Evolutionary conservation across 192 early-diverging fungal species (phyloP), one percentile per base, ranked within the genome.

Genomic region (Backusella westeae): DNA sequence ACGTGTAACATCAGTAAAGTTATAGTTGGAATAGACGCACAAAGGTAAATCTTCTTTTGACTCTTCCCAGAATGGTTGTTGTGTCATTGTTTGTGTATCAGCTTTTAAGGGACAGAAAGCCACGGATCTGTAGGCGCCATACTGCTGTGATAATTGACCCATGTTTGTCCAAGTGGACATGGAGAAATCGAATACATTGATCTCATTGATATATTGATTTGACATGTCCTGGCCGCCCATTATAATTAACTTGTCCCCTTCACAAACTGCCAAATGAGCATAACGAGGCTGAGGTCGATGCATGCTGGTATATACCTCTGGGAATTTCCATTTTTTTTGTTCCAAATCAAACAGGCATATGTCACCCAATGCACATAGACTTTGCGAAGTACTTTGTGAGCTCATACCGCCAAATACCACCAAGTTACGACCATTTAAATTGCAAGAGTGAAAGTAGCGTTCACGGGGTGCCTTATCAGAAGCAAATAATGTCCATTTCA

Each of bases 371-470:
- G 91, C 86, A 44, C 84, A 79, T 63, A 87, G 72, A 52, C 83
- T 82, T 77, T 92, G 87, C 34, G 86, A 23, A 67, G 84, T 68
- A 52, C 77, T 59, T 74, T 79, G 76, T 78, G 90, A 79, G 1
- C 91, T 90, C 93, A 94, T 94, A 12, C 93, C 93, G 65, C 93
- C 93, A 85, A 92, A 93, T 66, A 90, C 87, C 9, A 92, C 82
- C 34, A 94, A 85, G 59, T 85, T 80, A 67, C 90, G 87, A 77
- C 85, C 80, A 74, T 91, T 91, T 39, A 87, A 85, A 63, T 89
- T 93, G 59, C 89, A 87, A 17, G 93, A 93, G 79, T 94, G 93
- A 81, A 94, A 93, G 70, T 92, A 93, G 34, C 93, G 84, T 39
- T 89, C 82, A 15, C 79, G 77, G 21, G 86, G 88, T 4, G 84